Evolutionary conservation across 2,329 filamentous ascomycete genomes (phyloP).

Genomic region (Curvularia hawaiiensis): DNA sequence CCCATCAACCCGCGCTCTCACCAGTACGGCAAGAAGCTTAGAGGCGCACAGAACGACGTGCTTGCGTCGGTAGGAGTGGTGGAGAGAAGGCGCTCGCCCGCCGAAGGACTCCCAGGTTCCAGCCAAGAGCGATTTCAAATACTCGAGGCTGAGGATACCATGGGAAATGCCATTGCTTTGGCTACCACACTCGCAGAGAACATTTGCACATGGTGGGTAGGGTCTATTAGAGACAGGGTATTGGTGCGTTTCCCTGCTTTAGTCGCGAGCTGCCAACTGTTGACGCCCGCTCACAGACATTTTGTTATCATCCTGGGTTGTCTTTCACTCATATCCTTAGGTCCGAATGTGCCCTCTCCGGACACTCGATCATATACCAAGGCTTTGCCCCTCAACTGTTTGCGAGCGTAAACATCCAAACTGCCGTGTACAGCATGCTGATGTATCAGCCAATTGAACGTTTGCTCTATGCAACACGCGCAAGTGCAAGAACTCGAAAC

Average conservation of each 20-base stretch:
- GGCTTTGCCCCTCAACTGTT: constrained; percentile 34
- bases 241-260: constrained; percentile 20
- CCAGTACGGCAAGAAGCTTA: constrained; percentile 47
- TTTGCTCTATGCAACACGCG: constrained; percentile 27
- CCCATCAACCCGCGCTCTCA: constrained; percentile 51
- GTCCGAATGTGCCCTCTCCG: constrained; percentile 28
- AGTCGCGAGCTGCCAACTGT: background rate
- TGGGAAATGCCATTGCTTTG: constrained; percentile 34
- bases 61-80: constrained; percentile 55
- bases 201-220: constrained; percentile 45
- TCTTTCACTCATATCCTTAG: constrained; percentile 35
- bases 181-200: constrained; percentile 33
- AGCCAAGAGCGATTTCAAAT: constrained; percentile 36
- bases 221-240: constrained; percentile 36
- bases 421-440: constrained; percentile 25
- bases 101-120: constrained; percentile 33
- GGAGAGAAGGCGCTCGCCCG: constrained; percentile 43
- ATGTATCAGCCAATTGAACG: constrained; percentile 38
- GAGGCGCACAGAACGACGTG: constrained; percentile 55
- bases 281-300: constrained; percentile 27
- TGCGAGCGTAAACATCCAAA: constrained; percentile 28
- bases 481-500: constrained; percentile 26
- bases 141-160: constrained; percentile 39
- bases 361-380: constrained; percentile 32
- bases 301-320: constrained; percentile 29